A percentile compares a stretch with the other conserved stretches of the same genome.
phyloP scores from a whole-genome alignment of 495 filamentous ascomycete genomes.

The Baudoinia panamericana region DNA sequence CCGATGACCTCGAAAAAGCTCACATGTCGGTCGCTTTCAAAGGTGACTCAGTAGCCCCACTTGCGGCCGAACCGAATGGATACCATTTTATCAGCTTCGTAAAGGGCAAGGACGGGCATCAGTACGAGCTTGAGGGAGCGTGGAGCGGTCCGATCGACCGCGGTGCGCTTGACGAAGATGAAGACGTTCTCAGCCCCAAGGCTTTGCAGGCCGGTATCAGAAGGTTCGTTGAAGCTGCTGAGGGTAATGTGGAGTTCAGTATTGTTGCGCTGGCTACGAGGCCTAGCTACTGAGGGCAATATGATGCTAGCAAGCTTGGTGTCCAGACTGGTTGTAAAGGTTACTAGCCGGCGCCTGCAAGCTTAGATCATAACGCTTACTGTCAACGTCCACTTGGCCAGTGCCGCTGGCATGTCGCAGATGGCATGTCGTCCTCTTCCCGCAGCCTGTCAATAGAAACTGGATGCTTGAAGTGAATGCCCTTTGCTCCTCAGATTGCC shows the following conservation, averaged over 20 bases:
- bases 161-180: slow-evolving; percentile 38
- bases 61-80: slow-evolving; percentile 27
- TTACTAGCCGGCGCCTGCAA: too few species aligned
- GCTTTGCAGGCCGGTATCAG: slow-evolving; percentile 45
- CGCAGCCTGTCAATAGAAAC: too few species aligned
- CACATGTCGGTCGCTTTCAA: slow-evolving; percentile 55
- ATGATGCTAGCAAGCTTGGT: too few species aligned
- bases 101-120: slow-evolving; percentile 49
- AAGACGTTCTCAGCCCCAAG: slow-evolving; percentile 57
- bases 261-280: slow-evolving; percentile 53
- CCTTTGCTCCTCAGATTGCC: too few species aligned
- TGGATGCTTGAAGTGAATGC: too few species aligned
- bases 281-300: too few species aligned
- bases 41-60: slow-evolving; percentile 62
- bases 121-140: slow-evolving; percentile 80
- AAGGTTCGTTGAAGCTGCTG: slow-evolving; percentile 53
- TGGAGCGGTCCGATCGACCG: slow-evolving; percentile 56
- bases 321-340: too few species aligned
- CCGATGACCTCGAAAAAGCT: slow-evolving; percentile 53
- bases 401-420: too few species aligned
- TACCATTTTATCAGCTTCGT: slow-evolving; percentile 78
- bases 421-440: too few species aligned
- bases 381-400: too few species aligned
- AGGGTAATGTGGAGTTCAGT: slow-evolving; percentile 53
- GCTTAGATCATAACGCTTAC: too few species aligned